phyloP scores from a whole-genome alignment of 192 early-diverging fungal species.

The Rhizophlyctis rosea region DNA sequence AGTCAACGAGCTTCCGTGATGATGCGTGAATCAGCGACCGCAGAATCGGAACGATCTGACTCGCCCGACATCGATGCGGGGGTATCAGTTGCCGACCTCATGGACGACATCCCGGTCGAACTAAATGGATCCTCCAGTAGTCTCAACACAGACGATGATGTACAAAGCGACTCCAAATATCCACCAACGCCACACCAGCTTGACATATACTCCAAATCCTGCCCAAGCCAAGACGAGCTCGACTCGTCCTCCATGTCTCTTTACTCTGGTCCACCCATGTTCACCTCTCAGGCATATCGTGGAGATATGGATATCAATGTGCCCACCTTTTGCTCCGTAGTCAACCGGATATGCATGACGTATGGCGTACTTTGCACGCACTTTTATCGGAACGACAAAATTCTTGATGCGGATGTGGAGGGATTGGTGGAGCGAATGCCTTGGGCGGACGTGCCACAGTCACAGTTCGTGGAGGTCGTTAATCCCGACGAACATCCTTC shows the following conservation, averaged over 20 bases:
- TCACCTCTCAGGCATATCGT: conserved; percentile 26
- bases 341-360: conserved; percentile 28
- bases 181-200: conserved; percentile 44
- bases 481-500: conserved; percentile 8
- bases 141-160: conserved; percentile 7
- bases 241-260: conserved; percentile 18
- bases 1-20: no score
- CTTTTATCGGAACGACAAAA: conserved; percentile 47
- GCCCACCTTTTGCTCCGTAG: conserved; percentile 9
- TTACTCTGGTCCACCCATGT: conserved; percentile 21
- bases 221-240: conserved; percentile 30
- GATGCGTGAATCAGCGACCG: no score
- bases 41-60: no score
- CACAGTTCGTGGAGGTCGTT: conserved; percentile 13
- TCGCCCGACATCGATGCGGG: no score
- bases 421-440: conserved; percentile 27
- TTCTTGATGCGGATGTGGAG: conserved; percentile 55
- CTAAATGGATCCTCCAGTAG: background rate
- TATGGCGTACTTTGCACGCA: conserved; percentile 41
- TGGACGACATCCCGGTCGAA: background rate
- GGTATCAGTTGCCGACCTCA: no score
- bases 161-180: conserved; percentile 23
- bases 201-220: conserved; percentile 27
- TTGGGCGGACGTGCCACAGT: conserved; percentile 13
- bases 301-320: conserved; percentile 5